Conservation (phyloP, 1,284 basidiomycete species). For the Taiwanofungus camphoratus region DNA sequence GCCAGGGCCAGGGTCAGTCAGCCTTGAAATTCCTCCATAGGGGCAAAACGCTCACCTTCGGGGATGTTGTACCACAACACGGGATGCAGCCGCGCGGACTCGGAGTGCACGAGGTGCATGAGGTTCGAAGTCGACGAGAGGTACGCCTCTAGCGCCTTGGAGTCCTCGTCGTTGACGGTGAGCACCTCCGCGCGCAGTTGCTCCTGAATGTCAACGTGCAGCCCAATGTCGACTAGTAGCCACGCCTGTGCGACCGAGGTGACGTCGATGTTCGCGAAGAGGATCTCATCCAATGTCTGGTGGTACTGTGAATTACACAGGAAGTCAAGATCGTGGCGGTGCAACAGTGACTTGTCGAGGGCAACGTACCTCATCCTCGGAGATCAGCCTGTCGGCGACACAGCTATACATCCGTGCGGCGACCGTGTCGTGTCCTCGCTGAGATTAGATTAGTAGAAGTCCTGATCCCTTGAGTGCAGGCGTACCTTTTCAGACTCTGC, state of each 20-base stretch:
- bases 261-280: not conserved
- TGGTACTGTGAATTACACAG: not conserved
- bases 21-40: too few relatives aligned
- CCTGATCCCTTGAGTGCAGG: not conserved
- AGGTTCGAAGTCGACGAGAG: not conserved
- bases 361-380: not conserved
- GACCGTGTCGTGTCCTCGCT: not conserved
- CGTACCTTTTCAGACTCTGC: not conserved
- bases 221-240: not conserved
- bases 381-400: not conserved
- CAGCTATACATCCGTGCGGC: not conserved
- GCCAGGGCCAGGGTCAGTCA: not conserved
- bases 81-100: not conserved
- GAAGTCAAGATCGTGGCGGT: not conserved
- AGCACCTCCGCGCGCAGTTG: not conserved
- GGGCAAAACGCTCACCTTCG: not conserved
- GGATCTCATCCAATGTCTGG: not conserved
- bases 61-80: not conserved
- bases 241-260: not conserved
- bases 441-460: not conserved
- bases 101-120: not conserved
- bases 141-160: not conserved
- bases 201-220: not conserved
- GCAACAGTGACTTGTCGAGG: not conserved
- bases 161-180: not conserved